Percentiles rank a stretch among this genome's conserved stretches.
Conservation (phyloP, 2,329 filamentous ascomycete species). For the Penicillium sp. region DNA sequence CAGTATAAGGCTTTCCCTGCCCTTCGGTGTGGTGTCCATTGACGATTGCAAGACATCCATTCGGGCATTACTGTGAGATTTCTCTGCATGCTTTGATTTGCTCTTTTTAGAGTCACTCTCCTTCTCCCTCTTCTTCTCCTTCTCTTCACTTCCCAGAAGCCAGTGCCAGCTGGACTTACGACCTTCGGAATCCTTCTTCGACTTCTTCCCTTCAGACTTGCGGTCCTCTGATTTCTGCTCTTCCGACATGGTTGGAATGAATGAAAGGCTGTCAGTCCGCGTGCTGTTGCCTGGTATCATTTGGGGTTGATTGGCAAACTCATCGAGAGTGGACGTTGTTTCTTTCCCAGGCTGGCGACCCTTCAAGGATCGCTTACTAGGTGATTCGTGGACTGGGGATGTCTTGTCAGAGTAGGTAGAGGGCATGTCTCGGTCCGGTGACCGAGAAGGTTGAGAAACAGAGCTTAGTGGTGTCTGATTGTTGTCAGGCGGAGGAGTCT, state of each 20-base stretch:
- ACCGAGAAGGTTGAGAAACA: constrained; percentile 36
- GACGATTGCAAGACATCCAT: constrained; percentile 86
- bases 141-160: constrained; percentile 74
- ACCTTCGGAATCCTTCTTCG: constrained; percentile 69
- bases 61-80: constrained; percentile 72
- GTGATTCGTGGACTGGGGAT: constrained; percentile 47
- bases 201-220: constrained; percentile 68
- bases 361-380: constrained; percentile 36
- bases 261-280: constrained; percentile 75
- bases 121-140: constrained; percentile 60
- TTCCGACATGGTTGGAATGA: constrained; percentile 74
- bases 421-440: constrained; percentile 52
- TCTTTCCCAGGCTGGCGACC: constrained; percentile 39
- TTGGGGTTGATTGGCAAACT: constrained; percentile 67
- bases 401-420: constrained; percentile 16
- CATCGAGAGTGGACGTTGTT: constrained; percentile 58
- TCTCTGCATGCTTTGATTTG: constrained; percentile 56
- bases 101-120: constrained; percentile 65
- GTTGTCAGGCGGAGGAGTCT: constrained; percentile 61
- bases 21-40: constrained; percentile 66
- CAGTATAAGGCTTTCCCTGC: constrained; percentile 77
- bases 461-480: constrained; percentile 24
- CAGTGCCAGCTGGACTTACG: constrained; percentile 79
- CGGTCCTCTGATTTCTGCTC: constrained; percentile 75
- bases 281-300: constrained; percentile 68